Conservation (phyloP, 768 basidiomycete genomes). For the Boletus subcaerulescens region DNA sequence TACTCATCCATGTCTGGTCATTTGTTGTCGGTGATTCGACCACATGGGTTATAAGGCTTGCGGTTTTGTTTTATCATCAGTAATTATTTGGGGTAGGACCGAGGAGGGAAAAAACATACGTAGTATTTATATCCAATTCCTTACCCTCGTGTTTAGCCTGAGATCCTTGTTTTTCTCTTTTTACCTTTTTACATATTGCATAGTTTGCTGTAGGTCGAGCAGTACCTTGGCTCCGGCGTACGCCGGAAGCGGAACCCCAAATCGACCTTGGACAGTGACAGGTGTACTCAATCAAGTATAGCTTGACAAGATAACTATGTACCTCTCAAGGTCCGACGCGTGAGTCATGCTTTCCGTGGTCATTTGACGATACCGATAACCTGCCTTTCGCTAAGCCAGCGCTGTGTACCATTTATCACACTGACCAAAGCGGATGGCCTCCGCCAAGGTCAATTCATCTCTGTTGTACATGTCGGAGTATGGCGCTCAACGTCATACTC, state of each 20-base stretch:
- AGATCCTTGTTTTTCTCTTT: too few species aligned
- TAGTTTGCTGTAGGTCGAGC: too few species aligned
- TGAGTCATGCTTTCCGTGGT: neutral
- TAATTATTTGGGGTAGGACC: neutral
- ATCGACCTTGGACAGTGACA: too few species aligned
- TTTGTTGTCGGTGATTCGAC: neutral
- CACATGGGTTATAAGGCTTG: constrained; percentile 2
- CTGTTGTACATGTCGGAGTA: too few species aligned
- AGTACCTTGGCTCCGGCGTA: too few species aligned
- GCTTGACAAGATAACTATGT: neutral
- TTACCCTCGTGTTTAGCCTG: constrained; percentile 20
- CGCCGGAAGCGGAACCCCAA: too few species aligned
- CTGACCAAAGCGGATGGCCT: neutral
- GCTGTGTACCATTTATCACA: neutral
- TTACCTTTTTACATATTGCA: too few species aligned
- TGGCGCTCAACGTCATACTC: too few species aligned
- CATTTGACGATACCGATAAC: neutral
- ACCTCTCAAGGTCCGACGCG: neutral
- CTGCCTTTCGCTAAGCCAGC: neutral
- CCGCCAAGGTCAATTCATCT: too few species aligned
- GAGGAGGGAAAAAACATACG: constrained; percentile 5
- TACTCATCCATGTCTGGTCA: neutral
- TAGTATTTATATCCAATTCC: constrained; percentile 21
- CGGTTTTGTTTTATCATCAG: constrained; percentile 7
- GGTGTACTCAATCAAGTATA: neutral